Base-by-base conservation (phyloP, 2,329 filamentous ascomycete genomes). In the Leptographium lundbergii region DNA sequence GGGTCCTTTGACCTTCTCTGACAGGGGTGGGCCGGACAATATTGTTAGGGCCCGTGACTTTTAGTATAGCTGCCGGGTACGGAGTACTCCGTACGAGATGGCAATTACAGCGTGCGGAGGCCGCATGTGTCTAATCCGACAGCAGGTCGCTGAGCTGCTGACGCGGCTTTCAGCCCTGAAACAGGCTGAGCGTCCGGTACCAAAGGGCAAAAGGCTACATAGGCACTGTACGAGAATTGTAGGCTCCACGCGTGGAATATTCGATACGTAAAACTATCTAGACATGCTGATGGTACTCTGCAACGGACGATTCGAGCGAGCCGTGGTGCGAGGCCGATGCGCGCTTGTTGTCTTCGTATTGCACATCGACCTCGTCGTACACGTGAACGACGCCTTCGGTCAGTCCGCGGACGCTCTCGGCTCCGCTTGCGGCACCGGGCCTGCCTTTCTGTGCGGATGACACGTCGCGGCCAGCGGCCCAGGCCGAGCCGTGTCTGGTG, bases 331-430 rank as follows among this genome's bases (percentile, higher is more conserved):
- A 58, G 25, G 13, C 29, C 27, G 57, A 58, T 14, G 17, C 7
- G 11, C 57, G 34, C 57, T 58, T 54, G 39, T 48, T 17, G 39
- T 54, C 36, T 17, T 58, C 57, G 50, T 54, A 58, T 14, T 34
- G 57, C n/a, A 58, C 52, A 27, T 58, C 57, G 10, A 58, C 24
- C 27, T 54, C 51, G 27, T 54, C 57, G n/a, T 36, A 34, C 14
- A 58, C 36, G 39, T 48, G 39, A 6, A 58, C 57, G 14, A 58
- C 57, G 9, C 57, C 57, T 6, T 58, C 57, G 19, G 57, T 58
- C 25, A 58, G 29, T 11, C 57, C 51, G 1, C 57, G 51, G 36
- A 58, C 27, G 29, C 57, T 58, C 29, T 58, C 57, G 7, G 47
- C 56, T 10, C 47, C 47, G 11, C 57, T 34, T 11, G 24, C 50